Evolutionary conservation across 352 stramenopile species (phyloP).

Genomic region (Bremia lactucae): DNA sequence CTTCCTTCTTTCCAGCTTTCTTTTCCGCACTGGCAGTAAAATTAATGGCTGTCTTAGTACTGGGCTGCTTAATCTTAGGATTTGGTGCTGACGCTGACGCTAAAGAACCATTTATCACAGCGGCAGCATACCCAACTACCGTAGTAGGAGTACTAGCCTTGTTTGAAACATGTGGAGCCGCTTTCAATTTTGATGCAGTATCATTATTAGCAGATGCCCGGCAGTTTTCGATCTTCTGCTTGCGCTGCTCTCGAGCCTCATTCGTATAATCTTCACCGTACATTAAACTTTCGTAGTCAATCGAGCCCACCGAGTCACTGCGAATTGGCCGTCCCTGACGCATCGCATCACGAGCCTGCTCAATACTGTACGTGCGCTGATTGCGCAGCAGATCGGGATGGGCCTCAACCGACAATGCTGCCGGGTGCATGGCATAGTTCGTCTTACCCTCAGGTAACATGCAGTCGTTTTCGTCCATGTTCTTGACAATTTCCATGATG

Average conservation of each 20-base stretch:
- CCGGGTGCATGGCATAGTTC: constrained; percentile 71
- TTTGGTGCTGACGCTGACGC: constrained; percentile 29
- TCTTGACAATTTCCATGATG: constrained; percentile 87
- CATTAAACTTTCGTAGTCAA: constrained; percentile 87
- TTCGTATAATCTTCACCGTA: constrained; percentile 86
- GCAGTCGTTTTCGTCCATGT: constrained; percentile 84
- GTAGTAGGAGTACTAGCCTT: constrained; percentile 23
- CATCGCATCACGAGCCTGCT: constrained; percentile 85
- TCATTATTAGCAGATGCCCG: constrained; percentile 4
- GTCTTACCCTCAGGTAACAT: constrained; percentile 60
- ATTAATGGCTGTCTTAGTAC: constrained; percentile 23
- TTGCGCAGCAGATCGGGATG: constrained; percentile 84
- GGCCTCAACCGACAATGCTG: constrained; percentile 60
- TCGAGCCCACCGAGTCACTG: constrained; percentile 78
- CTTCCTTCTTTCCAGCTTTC: constrained; percentile 31
- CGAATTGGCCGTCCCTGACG: constrained; percentile 82
- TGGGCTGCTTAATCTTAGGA: constrained; percentile 43
- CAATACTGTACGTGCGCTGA: constrained; percentile 89
- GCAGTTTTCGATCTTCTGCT: constrained; percentile 19
- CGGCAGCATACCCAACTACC: constrained; percentile 58
- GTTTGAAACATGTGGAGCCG: constrained; percentile 7
- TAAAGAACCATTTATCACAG: constrained; percentile 67
- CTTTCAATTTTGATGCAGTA: constrained; percentile 4
- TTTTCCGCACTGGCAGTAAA: constrained; percentile 31
- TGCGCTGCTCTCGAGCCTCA: constrained; percentile 64